A percentile compares a stretch with the other conserved stretches of the same genome.
These are phyloP conservation scores for Dentiscutata heterogama DNA, from an alignment of 371 early-diverging fungal species.

Conservation along the genomic window DNA sequence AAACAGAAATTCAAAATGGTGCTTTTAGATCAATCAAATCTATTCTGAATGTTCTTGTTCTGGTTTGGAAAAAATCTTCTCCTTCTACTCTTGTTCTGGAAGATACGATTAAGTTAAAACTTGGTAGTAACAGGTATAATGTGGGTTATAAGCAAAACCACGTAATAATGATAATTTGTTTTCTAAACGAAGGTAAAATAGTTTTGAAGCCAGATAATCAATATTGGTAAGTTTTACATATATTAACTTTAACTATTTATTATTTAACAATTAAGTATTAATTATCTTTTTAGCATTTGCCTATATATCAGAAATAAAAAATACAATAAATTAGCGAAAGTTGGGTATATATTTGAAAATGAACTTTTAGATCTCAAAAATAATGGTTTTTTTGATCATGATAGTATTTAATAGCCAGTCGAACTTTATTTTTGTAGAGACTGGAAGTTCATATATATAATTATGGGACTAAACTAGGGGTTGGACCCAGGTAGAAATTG, in stretches of 20 bases:
- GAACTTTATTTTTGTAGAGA: neutral
- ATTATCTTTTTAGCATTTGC: neutral
- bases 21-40: conserved; percentile 1
- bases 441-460: conserved; percentile 12
- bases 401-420: neutral
- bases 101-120: neutral
- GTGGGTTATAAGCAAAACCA: neutral
- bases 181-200: neutral
- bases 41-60: neutral
- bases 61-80: conserved; percentile 6
- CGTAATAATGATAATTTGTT: neutral
- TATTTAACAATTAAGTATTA: neutral
- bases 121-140: neutral
- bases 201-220: conserved; percentile 1
- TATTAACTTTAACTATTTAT: neutral
- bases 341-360: neutral
- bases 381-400: conserved; percentile 3
- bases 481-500: too few species aligned
- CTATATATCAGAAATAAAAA: neutral
- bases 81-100: neutral
- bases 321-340: neutral
- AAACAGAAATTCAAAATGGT: neutral
- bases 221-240: neutral
- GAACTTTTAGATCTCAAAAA: neutral
- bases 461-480: too few species aligned